Conservation (phyloP, 2,329 filamentous ascomycete species). For the Pseudogymnoascus sp. region DNA sequence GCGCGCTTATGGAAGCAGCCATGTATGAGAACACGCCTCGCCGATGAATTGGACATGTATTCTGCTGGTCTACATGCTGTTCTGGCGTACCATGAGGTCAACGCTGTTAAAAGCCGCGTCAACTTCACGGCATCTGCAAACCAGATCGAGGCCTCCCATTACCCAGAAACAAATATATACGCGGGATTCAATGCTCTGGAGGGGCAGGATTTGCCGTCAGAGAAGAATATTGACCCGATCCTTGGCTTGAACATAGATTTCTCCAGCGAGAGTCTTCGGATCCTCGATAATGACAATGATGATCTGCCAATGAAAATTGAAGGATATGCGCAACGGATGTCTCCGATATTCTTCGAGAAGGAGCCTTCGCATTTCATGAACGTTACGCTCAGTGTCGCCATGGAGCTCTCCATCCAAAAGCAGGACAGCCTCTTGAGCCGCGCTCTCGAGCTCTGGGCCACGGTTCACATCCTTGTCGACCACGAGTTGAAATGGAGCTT, state of each 20-base stretch:
- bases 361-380: slow-evolving; percentile 55
- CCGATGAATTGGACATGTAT: slow-evolving; percentile 55
- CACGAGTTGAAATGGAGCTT: slow-evolving; percentile 52
- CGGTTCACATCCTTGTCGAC: slow-evolving; percentile 56
- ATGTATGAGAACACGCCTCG: slow-evolving; percentile 55
- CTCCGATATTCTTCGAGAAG: slow-evolving; percentile 49
- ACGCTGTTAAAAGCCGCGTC: slow-evolving; percentile 44
- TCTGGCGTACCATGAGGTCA: slow-evolving; percentile 52
- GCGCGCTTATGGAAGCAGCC: slow-evolving; percentile 59
- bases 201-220: slow-evolving; percentile 20
- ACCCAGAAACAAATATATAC: slow-evolving; percentile 39
- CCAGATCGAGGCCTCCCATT: slow-evolving; percentile 51
- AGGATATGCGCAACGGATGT: slow-evolving; percentile 51
- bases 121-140: slow-evolving; percentile 38
- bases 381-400: slow-evolving; percentile 47
- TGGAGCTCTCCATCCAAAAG: slow-evolving; percentile 38
- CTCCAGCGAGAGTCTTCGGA: slow-evolving; percentile 34
- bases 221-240: slow-evolving; percentile 29
- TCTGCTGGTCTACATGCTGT: slow-evolving; percentile 58
- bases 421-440: slow-evolving; percentile 49
- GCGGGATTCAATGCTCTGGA: slow-evolving; percentile 26
- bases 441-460: slow-evolving; percentile 56
- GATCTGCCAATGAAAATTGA: slow-evolving; percentile 54
- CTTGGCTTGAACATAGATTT: slow-evolving; percentile 27
- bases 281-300: slow-evolving; percentile 55